A percentile compares a stretch with the other conserved stretches of the same genome.
These are phyloP conservation scores for Pisolithus albus DNA, from an alignment of 768 basidiomycete species.

Conservation along the genomic window DNA sequence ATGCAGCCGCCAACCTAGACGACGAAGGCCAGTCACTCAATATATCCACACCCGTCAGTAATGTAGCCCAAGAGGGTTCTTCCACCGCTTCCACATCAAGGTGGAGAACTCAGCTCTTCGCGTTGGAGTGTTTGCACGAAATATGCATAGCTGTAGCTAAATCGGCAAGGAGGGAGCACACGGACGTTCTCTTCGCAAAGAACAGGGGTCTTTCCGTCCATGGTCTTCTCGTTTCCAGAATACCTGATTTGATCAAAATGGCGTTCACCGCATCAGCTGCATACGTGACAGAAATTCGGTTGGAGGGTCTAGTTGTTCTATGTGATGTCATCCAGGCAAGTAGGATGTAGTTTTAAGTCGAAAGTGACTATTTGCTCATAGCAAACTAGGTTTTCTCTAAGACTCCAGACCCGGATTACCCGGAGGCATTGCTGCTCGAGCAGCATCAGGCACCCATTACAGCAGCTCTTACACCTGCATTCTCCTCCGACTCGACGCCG, in stretches of 20 bases:
- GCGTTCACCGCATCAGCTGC: slow-evolving; percentile 97
- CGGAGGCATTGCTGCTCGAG: slow-evolving; percentile 83
- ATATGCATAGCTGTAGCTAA: slow-evolving; percentile 72
- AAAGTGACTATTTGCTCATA: slow-evolving; percentile 3
- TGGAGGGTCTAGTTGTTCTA: slow-evolving; percentile 85
- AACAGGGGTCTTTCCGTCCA: slow-evolving; percentile 48
- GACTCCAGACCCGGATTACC: slow-evolving; percentile 88
- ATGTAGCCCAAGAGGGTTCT: slow-evolving; percentile 27
- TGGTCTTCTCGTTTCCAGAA: slow-evolving; percentile 72
- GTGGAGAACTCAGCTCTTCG: slow-evolving; percentile 96
- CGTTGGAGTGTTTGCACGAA: slow-evolving; percentile 84
- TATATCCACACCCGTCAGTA: slow-evolving; percentile 36
- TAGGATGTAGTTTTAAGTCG: background rate
- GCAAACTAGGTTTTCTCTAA: slow-evolving; percentile 69
- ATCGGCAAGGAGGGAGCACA: slow-evolving; percentile 75
- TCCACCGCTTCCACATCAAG: slow-evolving; percentile 56
- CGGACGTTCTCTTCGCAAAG: slow-evolving; percentile 69
- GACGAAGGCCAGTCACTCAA: slow-evolving; percentile 94
- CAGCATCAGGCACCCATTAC: slow-evolving; percentile 99
- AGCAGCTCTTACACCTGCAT: slow-evolving; percentile 93
- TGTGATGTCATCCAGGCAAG: slow-evolving; percentile 86
- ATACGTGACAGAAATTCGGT: slow-evolving; percentile 89
- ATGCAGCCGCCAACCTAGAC: slow-evolving; percentile 59
- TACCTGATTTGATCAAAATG: slow-evolving; percentile 94
- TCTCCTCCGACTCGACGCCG: slow-evolving; percentile 90